phyloP scores from a whole-genome alignment of 1,139 yeast genomes.

The Sugiyamaella japonica region DNA sequence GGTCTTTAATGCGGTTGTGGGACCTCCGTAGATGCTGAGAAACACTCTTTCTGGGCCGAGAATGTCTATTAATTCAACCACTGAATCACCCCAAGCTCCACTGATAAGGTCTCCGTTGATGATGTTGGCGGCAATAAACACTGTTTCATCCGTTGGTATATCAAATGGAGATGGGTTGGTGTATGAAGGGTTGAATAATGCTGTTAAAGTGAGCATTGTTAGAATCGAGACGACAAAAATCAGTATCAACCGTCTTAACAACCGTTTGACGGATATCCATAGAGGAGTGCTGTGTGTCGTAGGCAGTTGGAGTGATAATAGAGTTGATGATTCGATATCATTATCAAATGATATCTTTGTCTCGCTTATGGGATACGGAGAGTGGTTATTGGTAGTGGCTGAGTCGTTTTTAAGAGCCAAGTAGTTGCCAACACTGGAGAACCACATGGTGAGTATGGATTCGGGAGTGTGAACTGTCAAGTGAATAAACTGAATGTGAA shows the following conservation, averaged over 20 bases:
- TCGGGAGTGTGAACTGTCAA: neutral
- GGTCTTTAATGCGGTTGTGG: conserved; percentile 18
- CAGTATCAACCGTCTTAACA: conserved; percentile 2
- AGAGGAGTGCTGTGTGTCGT: neutral
- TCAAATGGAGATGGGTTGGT: conserved; percentile 13
- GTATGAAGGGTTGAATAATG: conserved; percentile 21
- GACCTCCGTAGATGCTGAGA: conserved; percentile 24
- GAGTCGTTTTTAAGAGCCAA: neutral
- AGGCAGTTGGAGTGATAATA: neutral
- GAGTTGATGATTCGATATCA: conserved; percentile 7
- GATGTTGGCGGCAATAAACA: conserved; percentile 24
- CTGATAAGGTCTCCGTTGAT: conserved; percentile 21
- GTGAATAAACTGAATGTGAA: too few species aligned
- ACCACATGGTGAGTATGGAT: neutral
- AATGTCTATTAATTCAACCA: conserved; percentile 20
- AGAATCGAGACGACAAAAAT: neutral
- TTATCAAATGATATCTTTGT: conserved; percentile 8
- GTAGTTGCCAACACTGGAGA: neutral
- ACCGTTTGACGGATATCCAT: conserved; percentile 3
- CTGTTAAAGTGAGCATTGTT: conserved; percentile 17
- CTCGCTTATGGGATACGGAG: neutral
- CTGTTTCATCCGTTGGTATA: conserved; percentile 16
- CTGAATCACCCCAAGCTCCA: conserved; percentile 24
- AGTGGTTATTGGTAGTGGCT: neutral
- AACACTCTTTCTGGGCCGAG: conserved; percentile 23